Percentiles rank a stretch among this genome's conserved stretches.
These are phyloP conservation scores for Colletotrichum destructivum DNA, from an alignment of 2,329 filamentous ascomycete species.

Conservation along the genomic window DNA sequence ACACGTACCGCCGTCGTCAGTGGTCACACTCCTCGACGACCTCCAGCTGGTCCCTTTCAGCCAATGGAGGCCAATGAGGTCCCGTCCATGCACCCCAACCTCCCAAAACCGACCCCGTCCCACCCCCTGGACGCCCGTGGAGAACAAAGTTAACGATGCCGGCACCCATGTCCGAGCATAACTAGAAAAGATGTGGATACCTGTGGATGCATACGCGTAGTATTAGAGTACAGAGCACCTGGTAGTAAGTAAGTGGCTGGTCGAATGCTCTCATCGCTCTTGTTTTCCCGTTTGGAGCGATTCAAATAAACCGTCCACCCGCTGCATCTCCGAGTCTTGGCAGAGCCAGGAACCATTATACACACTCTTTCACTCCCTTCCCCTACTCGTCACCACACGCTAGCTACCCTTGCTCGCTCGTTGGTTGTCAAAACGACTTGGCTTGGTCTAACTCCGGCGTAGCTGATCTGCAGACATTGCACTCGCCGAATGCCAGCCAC, in stretches of 20 bases:
- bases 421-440: neutral
- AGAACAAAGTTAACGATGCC: constrained; percentile 31
- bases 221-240: too few relatives aligned
- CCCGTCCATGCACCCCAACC: neutral
- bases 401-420: constrained; percentile 15
- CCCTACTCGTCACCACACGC: neutral
- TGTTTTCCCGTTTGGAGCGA: neutral
- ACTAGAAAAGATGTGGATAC: constrained; percentile 1
- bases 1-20: constrained; percentile 19
- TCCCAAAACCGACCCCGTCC: constrained; percentile 14
- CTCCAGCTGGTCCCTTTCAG: constrained; percentile 2
- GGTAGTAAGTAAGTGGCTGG: too few relatives aligned
- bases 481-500: neutral
- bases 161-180: constrained; percentile 26
- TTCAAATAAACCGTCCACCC: constrained; percentile 35
- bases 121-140: constrained; percentile 18
- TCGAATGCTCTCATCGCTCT: neutral
- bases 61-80: neutral
- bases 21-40: constrained; percentile 19
- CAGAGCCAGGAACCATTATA: neutral
- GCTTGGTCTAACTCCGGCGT: constrained; percentile 18
- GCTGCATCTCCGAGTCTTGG: constrained; percentile 27
- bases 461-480: constrained; percentile 35
- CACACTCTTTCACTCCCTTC: neutral
- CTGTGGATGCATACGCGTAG: too few relatives aligned